Evolutionary conservation across 78 protist genomes (phyloP), one percentile per base, ranked within the genome.

Genomic region (Cavenderia fasciculata): DNA sequence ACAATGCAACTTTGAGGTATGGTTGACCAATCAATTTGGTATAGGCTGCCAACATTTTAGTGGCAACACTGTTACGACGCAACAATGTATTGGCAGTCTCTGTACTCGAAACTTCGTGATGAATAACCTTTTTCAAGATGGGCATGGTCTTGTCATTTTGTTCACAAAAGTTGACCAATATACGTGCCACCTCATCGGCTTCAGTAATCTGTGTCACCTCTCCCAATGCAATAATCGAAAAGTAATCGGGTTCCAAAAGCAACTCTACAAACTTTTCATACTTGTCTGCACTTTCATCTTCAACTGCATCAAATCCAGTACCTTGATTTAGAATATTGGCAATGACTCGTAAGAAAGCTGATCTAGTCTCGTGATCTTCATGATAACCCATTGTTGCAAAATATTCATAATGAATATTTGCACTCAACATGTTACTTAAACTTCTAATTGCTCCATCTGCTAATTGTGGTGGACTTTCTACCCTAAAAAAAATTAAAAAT

Each of bases 291-390:
- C 61, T 43, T 41, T 73, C 92, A 52, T 74, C 82, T 59, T 85
- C 70, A 12, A 91, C 41, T 0, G 61, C 66, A 57, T 74, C 84
- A 18, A 82, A 82, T 34, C 89, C 88, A 19, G 95, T 78, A 21
- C 78, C 93, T 74, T 93, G 95, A 47, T 77, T 75, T 40, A 93
- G 52, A 19, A 93, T 93, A 54, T 93, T 87, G 2, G 95, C 92
- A 74, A 93, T 89, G 0, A 93, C 95, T 43, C 87, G 38, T 27
- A 87, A 61, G 52, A 93, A 87, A 31, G 92, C 95, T 12, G 84
- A 43, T 43, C 95, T 82, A 11, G 88, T 87, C 46, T 87, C 86
- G 25, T 75, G 49, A 41, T 93, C 93, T n/a, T 69, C 70, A 52
- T 71, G 86, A 66, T 93, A 93, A 49, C 95, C 95, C 95, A 87